Evolutionary conservation across 306 rosid species (phyloP).

Genomic region (Begonia fuchsioides): DNA sequence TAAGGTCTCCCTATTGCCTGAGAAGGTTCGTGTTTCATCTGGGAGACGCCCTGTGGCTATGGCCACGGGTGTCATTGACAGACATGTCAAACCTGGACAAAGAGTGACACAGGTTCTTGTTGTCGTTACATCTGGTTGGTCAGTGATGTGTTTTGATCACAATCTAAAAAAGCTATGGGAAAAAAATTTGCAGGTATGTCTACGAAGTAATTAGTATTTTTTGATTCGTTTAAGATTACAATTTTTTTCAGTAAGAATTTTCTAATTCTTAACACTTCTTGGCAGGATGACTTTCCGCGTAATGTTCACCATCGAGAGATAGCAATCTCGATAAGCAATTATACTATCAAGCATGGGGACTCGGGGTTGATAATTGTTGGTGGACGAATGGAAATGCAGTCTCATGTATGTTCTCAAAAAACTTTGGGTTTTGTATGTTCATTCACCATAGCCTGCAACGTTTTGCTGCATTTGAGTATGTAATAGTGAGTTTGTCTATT

Average conservation of each 20-base stretch:
- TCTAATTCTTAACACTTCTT: constrained; percentile 11
- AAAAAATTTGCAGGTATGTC: constrained; percentile 70
- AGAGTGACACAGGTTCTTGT: constrained; percentile 72
- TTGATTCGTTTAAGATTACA: not conserved
- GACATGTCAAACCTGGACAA: constrained; percentile 42
- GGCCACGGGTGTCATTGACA: constrained; percentile 80
- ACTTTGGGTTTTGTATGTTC: constrained; percentile 8
- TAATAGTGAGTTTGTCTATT: no score
- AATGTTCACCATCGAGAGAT: constrained; percentile 92
- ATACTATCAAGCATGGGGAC: constrained; percentile 89
- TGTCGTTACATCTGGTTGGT: constrained; percentile 95
- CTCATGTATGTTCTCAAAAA: constrained; percentile 47
- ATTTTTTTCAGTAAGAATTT: not conserved
- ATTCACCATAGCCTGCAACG: no score
- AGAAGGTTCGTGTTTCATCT: constrained; percentile 66
- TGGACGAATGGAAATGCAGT: constrained; percentile 96
- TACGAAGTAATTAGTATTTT: not conserved
- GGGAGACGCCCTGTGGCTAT: constrained; percentile 94
- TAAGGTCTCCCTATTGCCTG: constrained; percentile 79
- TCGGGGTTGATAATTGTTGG: constrained; percentile 86
- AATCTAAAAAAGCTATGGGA: constrained; percentile 91
- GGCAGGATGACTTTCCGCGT: constrained; percentile 88
- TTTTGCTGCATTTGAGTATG: no score
- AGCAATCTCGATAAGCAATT: constrained; percentile 72
- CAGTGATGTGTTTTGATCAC: constrained; percentile 91